Conservation (phyloP, 441 rosid species). For the Eutrema salsugineum region DNA sequence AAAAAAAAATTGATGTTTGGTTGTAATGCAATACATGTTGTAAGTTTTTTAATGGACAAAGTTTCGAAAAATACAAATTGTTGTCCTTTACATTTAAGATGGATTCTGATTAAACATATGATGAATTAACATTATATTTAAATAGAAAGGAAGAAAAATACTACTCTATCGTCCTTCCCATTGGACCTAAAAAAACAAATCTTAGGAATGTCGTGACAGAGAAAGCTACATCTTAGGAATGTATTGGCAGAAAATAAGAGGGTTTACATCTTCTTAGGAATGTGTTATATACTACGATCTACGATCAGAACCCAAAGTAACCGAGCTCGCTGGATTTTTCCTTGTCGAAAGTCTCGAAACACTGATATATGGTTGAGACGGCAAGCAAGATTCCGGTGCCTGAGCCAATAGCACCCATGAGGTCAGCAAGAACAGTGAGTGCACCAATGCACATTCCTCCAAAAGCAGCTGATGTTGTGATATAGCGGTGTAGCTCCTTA, state of each 20-base stretch:
- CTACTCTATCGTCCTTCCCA: no score
- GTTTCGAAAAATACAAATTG: neutral
- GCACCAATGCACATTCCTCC: constrained; percentile 39
- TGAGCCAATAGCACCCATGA: constrained; percentile 14
- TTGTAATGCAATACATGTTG: constrained; percentile 29
- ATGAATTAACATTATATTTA: neutral
- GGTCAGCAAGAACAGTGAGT: constrained; percentile 27
- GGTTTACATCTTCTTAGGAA: neutral
- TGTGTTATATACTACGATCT: neutral
- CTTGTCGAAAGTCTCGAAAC: constrained; percentile 6
- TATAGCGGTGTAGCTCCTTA: constrained; percentile 27
- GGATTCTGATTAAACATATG: neutral
- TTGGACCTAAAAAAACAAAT: neutral
- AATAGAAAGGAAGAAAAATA: neutral
- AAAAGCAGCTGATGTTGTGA: constrained; percentile 28
- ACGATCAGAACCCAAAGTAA: constrained; percentile 3
- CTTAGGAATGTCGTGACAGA: no score
- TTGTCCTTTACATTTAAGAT: neutral
- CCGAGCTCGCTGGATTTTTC: neutral
- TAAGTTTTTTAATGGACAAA: constrained; percentile 16
- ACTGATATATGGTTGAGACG: constrained; percentile 14
- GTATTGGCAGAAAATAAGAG: neutral
- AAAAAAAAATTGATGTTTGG: constrained; percentile 12
- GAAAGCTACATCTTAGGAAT: neutral
- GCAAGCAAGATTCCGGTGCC: constrained; percentile 16